Base-by-base conservation (phyloP, 2,329 filamentous ascomycete species). In the Fusarium sp. region DNA sequence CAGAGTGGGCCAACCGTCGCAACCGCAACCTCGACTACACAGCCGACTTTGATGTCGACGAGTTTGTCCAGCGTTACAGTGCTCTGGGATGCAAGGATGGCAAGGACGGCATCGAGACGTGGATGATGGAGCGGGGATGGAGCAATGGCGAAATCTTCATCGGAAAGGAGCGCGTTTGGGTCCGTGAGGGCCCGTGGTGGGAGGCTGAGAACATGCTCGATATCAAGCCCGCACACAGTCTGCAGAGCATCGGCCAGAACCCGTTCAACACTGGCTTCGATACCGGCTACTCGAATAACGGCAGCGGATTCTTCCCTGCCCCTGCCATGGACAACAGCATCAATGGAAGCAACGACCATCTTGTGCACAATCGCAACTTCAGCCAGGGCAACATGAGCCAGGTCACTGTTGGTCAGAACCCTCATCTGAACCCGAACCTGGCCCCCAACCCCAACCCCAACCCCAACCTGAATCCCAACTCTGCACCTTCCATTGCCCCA, bases 141-240 rank as follows among this genome's bases (percentile, higher is more conserved):
- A 98, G 95, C 84, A 99, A 99, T 77, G 97, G 97, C 42, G 97
- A 98, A 84, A 95, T 98, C 2, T 91, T 98, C 6, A 88, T 98
- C 35, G 97, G 97, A 65, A 92, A 91, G 67, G 95, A 98, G 82
- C 93, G 97, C 35, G 91, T 99, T 47, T 99, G 97, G 97, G 95
- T 98, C 86, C 91, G 96, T 59, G 97, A 99, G 83, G 89, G 87
- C 66, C 94, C 95, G 3, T 99, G 97, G 96, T 98, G 96, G 96
- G 96, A 98, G 83, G 96, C 95, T 6, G 97, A 99, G 84, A 94
- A 91, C 70, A 97, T 98, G 93, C 91, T 98, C 31, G 97, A 99
- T 79, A 87, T 97, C 78, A 96, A 97, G 83, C 91, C 92, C 2
- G 86, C 89, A 63, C 89, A 91, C 45, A 82, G 82, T 52, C 69